Evolutionary conservation across 192 early-diverging fungal genomes (phyloP).

Genomic region (Pilaira anomala): DNA sequence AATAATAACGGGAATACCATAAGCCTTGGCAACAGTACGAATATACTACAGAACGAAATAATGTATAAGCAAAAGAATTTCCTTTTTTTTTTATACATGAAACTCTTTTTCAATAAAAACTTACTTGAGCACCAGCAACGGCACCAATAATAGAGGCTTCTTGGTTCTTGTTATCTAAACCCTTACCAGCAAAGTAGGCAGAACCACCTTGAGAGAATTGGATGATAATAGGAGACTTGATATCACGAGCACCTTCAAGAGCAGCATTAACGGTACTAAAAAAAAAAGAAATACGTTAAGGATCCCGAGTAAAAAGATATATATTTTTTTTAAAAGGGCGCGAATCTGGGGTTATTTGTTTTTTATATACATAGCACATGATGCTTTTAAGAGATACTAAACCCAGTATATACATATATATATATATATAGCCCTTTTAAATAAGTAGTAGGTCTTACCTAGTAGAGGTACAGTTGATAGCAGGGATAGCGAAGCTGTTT

Average conservation of each 20-base stretch:
- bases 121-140: constrained; percentile 79
- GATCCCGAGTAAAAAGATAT: background rate
- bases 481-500: constrained; percentile 91
- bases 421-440: too few relatives aligned
- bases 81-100: background rate
- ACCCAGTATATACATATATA: background rate
- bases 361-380: too few relatives aligned
- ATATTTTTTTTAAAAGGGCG: background rate
- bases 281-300: background rate
- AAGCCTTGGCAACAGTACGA: constrained; percentile 34
- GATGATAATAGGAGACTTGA: constrained; percentile 91
- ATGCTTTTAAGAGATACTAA: too few relatives aligned
- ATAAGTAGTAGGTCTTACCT: too few relatives aligned
- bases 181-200: constrained; percentile 93
- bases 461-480: constrained; percentile 94
- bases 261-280: constrained; percentile 81
- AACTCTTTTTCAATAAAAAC: background rate
- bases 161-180: constrained; percentile 85
- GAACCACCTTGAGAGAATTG: constrained; percentile 95
- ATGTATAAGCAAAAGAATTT: too few relatives aligned
- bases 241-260: constrained; percentile 92
- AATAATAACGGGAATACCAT: constrained; percentile 58
- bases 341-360: too few relatives aligned
- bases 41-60: constrained; percentile 21
- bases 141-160: constrained; percentile 86